These are phyloP conservation scores for Claviceps sp. DNA, from an alignment of 2,329 filamentous ascomycete species.

Conservation along the genomic window DNA sequence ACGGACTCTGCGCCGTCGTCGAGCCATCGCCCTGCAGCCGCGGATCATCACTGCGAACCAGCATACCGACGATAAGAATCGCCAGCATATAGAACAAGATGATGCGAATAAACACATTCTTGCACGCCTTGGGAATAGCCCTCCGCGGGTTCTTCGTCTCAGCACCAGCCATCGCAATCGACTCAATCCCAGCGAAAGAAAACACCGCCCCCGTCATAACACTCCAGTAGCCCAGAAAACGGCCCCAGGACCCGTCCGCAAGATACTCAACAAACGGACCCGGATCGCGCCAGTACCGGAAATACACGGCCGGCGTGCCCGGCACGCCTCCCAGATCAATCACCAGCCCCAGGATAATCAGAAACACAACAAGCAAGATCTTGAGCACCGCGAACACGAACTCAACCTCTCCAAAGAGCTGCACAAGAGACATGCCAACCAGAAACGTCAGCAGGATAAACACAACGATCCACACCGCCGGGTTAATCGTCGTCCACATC, in stretches of 20 bases:
- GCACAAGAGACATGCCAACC: constrained; percentile 44
- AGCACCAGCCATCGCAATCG: constrained; percentile 47
- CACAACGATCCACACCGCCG: constrained; percentile 33
- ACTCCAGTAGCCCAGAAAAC: constrained; percentile 53
- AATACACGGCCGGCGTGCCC: constrained; percentile 45
- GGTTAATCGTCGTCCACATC: constrained; percentile 47
- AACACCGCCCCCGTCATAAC: constrained; percentile 51
- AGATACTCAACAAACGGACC: constrained; percentile 56
- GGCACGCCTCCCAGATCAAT: constrained; percentile 50
- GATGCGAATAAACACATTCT: constrained; percentile 44
- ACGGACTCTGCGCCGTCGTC: constrained; percentile 36
- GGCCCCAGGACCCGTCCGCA: constrained; percentile 41
- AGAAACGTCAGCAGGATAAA: constrained; percentile 40
- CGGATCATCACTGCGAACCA: constrained; percentile 46
- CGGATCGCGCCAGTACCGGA: constrained; percentile 55
- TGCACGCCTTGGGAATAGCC: constrained; percentile 41
- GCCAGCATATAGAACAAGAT: constrained; percentile 49
- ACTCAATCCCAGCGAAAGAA: constrained; percentile 54
- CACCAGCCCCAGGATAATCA: constrained; percentile 48
- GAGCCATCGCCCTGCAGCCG: constrained; percentile 36
- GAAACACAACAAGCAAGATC: constrained; percentile 45
- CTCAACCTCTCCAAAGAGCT: constrained; percentile 47
- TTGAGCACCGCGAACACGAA: constrained; percentile 40
- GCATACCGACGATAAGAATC: constrained; percentile 56
- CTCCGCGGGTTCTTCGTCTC: constrained; percentile 42